phyloP scores from a whole-genome alignment of 2,329 filamentous ascomycete genomes.

The Fusarium incarnatum region DNA sequence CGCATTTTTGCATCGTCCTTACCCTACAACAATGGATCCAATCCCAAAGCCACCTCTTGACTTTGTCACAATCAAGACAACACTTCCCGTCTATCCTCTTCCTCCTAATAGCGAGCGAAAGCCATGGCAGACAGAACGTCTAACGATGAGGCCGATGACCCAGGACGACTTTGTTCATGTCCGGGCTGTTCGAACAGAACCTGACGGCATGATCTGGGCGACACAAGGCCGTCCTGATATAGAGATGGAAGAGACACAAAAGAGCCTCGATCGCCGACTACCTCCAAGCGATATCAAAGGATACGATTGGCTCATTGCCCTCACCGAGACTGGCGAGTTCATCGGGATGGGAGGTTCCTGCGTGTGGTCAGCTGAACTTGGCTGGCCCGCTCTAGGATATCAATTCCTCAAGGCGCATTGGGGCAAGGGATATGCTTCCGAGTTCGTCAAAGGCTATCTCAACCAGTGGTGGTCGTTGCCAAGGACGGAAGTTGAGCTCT shows the following conservation, averaged over 20 bases:
- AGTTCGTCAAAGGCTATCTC: constrained; percentile 63
- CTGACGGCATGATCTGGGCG: constrained; percentile 73
- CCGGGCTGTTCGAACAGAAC: constrained; percentile 65
- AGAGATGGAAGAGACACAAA: constrained; percentile 57
- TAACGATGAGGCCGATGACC: constrained; percentile 64
- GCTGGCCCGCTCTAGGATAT: constrained; percentile 71
- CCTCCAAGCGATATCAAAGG: constrained; percentile 62
- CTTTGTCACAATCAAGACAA: constrained; percentile 60
- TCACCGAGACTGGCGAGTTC: constrained; percentile 60
- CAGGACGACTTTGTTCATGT: constrained; percentile 63
- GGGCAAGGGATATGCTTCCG: constrained; percentile 68
- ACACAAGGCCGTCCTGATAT: constrained; percentile 55
- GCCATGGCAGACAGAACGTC: constrained; percentile 62
- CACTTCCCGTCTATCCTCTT: constrained; percentile 57
- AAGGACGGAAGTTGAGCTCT: constrained; percentile 57
- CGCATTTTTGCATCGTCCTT: background rate
- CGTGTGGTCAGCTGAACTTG: constrained; percentile 51
- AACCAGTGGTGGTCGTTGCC: constrained; percentile 62
- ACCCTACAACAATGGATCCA: constrained; percentile 36
- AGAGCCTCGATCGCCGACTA: constrained; percentile 56
- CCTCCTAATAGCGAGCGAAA: constrained; percentile 55
- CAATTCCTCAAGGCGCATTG: constrained; percentile 65
- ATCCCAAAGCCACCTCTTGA: constrained; percentile 40
- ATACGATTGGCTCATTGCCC: constrained; percentile 68
- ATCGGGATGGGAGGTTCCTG: constrained; percentile 63